These are phyloP conservation scores for Leccinum huronense DNA, from an alignment of 1,284 basidiomycete genomes.

Conservation along the genomic window DNA sequence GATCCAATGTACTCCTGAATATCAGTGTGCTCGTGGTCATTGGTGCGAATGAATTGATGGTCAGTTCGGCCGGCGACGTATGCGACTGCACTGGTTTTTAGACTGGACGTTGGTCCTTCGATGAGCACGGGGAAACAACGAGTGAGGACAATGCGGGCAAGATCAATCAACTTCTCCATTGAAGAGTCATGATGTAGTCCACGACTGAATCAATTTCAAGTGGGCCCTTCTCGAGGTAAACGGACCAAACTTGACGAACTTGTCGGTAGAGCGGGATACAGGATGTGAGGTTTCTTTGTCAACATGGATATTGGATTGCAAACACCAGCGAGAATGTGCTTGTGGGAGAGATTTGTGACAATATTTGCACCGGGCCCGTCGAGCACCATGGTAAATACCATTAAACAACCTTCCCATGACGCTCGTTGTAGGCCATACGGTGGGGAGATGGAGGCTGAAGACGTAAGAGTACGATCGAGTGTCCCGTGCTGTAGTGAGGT, in stretches of 20 bases:
- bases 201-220: constrained; percentile 61
- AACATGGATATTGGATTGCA: constrained; percentile 80
- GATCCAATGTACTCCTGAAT: constrained; percentile 99
- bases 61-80: constrained; percentile 93
- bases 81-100: constrained; percentile 97
- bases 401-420: constrained; percentile 94
- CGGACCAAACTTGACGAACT: constrained; percentile 83
- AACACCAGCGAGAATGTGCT: constrained; percentile 80
- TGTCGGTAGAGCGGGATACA: constrained; percentile 44
- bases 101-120: constrained; percentile 96
- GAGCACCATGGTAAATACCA: constrained; percentile 97
- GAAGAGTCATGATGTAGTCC: constrained; percentile 95
- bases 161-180: constrained; percentile 89
- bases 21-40: constrained; percentile 99
- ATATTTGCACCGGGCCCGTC: constrained; percentile 71
- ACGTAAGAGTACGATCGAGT: constrained; percentile 87
- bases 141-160: constrained; percentile 89
- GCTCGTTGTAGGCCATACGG: constrained; percentile 83
- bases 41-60: constrained; percentile 96
- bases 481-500: constrained; percentile 99
- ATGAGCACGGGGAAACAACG: constrained; percentile 94
- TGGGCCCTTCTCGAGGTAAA: constrained; percentile 84
- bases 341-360: constrained; percentile 72
- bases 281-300: constrained; percentile 67
- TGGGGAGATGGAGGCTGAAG: constrained; percentile 80